Conservation (phyloP, 169 alveolate genomes). For the Fabrea salina region DNA sequence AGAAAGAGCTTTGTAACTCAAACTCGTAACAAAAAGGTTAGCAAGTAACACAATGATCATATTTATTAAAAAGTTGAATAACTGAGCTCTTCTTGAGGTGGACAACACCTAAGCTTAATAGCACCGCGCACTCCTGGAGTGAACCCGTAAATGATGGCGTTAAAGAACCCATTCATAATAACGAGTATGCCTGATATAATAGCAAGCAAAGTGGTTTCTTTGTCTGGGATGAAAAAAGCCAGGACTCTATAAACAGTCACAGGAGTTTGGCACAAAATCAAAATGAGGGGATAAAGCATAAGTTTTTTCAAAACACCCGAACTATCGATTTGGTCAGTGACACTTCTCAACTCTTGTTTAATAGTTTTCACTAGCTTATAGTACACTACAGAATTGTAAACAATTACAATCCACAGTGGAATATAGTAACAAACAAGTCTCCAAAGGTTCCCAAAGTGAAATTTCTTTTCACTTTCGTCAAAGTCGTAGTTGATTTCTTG, state of each 20-base stretch:
- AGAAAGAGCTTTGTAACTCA: background rate
- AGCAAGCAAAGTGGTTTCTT: background rate
- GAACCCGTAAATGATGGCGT: constrained; percentile 28
- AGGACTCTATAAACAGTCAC: background rate
- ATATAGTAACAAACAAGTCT: background rate
- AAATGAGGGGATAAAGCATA: background rate
- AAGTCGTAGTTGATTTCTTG: no score
- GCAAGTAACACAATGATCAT: no score
- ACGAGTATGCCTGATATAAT: background rate
- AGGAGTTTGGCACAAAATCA: background rate
- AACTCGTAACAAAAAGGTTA: no score
- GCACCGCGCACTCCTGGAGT: background rate
- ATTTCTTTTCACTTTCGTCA: background rate
- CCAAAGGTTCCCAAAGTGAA: background rate
- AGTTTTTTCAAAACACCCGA: background rate
- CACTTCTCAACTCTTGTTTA: background rate
- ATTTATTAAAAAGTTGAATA: no score
- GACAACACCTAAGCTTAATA: no score
- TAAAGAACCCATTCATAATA: constrained; percentile 17
- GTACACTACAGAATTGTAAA: background rate
- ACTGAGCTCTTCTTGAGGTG: no score
- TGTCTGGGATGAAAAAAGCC: background rate
- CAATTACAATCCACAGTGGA: background rate
- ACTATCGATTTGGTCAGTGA: background rate
- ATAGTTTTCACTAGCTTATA: background rate